Evolutionary conservation across 2,329 filamentous ascomycete genomes (phyloP), one percentile per base, ranked within the genome.

Genomic region (Sclerotinia minor): DNA sequence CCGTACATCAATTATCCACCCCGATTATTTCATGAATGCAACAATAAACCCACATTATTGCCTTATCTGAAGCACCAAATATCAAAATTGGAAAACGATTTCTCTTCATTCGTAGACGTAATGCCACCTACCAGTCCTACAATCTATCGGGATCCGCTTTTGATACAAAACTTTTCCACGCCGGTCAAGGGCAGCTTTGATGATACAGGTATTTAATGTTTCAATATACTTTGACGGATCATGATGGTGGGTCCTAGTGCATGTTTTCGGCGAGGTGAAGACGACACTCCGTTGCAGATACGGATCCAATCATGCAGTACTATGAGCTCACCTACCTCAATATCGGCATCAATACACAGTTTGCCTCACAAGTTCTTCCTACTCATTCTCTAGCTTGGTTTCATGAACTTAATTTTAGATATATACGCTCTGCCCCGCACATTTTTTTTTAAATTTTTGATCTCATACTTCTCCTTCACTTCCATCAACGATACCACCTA

Each of bases 351-450:
- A 26, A 49, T 24, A 47, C 29, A 49, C n/a, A 3, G 29, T 35
- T 61, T 54, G 60, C 57, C 69, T 54, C 64, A 69, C 67, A 64
- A 19, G n/a, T 32, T 15, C 13, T 66, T 69, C 70, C 69, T 71
- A 64, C 49, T 47, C 66, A 70, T 74, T 71, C 65, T 73, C 73
- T 76, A 76, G 74, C 68, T 53, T 70, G 52, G 65, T 74, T 74
- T 73, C 72, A 71, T 45, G 59, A 21, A 47, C 53, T 53, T 68
- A 35, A 63, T 45, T 65, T 49, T n/a, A 70, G 69, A 75, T 76
- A 76, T 76, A 75, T 74, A 75, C 73, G 61, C 24, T 50, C 32
- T 53, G 44, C 38, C 54, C 44, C 44, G 44, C 64, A 50, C 64
- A 2, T 15, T 44, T 3, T 15, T 44, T 3, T 15, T 45, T 61